Conservation (phyloP, 257 asterid genomes). For the Solanum corneliomulleri region DNA sequence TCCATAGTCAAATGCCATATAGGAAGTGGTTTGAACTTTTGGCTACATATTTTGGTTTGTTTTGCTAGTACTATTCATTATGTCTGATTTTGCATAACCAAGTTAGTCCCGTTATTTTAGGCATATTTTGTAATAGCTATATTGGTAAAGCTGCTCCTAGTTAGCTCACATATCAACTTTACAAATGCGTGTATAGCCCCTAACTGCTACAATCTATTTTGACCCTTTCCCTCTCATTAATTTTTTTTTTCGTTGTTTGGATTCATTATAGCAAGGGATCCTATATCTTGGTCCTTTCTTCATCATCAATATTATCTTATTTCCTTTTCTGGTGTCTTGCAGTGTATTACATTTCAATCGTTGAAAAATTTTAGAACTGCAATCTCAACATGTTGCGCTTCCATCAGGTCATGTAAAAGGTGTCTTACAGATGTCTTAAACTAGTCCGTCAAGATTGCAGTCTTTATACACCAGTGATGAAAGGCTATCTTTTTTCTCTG, state of each 20-base stretch:
- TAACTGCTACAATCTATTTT: not conserved
- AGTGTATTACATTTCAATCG: not conserved
- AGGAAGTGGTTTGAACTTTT: not conserved
- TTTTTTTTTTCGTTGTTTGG: not conserved
- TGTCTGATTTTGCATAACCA: not conserved
- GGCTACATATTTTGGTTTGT: not conserved
- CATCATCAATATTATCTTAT: not conserved
- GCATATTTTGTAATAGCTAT: not conserved
- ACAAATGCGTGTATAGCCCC: too few species aligned
- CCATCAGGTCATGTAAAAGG: not conserved
- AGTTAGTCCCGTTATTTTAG: not conserved
- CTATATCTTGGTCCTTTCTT: not conserved
- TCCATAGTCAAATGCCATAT: not conserved
- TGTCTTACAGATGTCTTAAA: not conserved
- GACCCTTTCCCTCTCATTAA: not conserved
- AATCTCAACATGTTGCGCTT: not conserved
- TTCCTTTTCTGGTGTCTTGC: not conserved
- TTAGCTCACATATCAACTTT: not conserved
- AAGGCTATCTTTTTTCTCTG: not conserved
- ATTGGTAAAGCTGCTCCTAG: not conserved
- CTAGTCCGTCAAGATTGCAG: not conserved
- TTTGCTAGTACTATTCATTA: not conserved
- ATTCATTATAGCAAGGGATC: not conserved
- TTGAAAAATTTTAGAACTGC: not conserved
- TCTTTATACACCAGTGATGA: not conserved